A percentile compares a stretch with the other conserved stretches of the same genome.
These are phyloP conservation scores for Colletotrichum sp. DNA, from an alignment of 2,329 filamentous ascomycete species.

Conservation along the genomic window DNA sequence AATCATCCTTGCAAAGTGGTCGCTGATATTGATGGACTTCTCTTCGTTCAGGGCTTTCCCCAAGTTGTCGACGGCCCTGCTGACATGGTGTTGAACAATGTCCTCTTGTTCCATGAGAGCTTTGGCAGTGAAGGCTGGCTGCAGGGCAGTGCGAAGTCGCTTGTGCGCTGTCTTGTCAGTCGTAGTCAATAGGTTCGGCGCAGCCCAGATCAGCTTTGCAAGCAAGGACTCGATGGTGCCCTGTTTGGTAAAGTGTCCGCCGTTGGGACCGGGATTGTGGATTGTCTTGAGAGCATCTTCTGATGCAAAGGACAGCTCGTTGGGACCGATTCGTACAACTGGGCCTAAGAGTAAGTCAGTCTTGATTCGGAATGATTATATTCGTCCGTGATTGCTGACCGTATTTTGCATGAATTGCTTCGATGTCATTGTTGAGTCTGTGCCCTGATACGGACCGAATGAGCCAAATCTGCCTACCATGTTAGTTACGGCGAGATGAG, in stretches of 20 bases:
- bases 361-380: too few relatives aligned
- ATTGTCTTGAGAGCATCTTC: conserved; percentile 1
- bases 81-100: not conserved
- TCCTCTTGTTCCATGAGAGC: conserved; percentile 10
- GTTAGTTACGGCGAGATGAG: not conserved
- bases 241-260: conserved; percentile 3
- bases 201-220: not conserved
- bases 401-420: not conserved
- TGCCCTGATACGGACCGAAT: not conserved
- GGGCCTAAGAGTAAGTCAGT: not conserved
- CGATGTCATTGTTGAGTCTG: conserved; percentile 4
- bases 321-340: not conserved
- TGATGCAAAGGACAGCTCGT: not conserved
- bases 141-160: not conserved
- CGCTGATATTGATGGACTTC: not conserved
- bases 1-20: not conserved
- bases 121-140: conserved; percentile 7
- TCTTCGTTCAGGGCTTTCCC: not conserved
- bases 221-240: not conserved
- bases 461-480: not conserved
- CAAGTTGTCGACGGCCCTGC: not conserved
- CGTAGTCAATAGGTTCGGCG: not conserved
- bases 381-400: too few relatives aligned
- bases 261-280: not conserved
- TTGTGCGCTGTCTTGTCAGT: not conserved